Percentiles rank a stretch among this genome's conserved stretches.
These are phyloP conservation scores for Lithospermum erythrorhizon DNA, from an alignment of 257 asterid genomes.

Conservation along the genomic window DNA sequence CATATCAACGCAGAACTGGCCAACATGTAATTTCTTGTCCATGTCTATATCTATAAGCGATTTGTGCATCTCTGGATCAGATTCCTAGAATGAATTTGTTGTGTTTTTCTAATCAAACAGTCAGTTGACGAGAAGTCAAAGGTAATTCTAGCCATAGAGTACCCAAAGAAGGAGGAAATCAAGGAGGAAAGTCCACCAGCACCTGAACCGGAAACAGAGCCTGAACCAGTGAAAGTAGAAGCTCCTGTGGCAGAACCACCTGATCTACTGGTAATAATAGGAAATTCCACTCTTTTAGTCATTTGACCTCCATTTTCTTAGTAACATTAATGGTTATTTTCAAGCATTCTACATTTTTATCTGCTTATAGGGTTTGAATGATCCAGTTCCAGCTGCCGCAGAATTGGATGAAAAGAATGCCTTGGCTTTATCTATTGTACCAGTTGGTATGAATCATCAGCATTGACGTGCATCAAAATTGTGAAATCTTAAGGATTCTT, in stretches of 20 bases:
- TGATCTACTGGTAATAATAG: constrained; percentile 56
- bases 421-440: constrained; percentile 84
- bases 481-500: too few relatives aligned
- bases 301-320: not conserved
- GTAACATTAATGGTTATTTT: not conserved
- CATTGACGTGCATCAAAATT: not conserved
- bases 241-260: constrained; percentile 45
- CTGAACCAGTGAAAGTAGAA: constrained; percentile 52
- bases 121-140: constrained; percentile 49
- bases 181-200: constrained; percentile 42
- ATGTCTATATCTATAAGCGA: not conserved
- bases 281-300: not conserved
- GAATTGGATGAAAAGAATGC: constrained; percentile 86
- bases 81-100: not conserved
- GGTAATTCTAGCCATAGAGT: constrained; percentile 65
- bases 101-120: not conserved
- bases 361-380: constrained; percentile 48
- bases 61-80: not conserved
- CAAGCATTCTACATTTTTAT: constrained; percentile 5
- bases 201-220: constrained; percentile 27
- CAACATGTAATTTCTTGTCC: not conserved
- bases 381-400: constrained; percentile 68
- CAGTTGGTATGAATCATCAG: constrained; percentile 43
- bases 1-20: too few relatives aligned
- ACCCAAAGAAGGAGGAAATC: constrained; percentile 43